phyloP scores from a whole-genome alignment of 108 stramenopile species.

The Pseudonitzschia delicatissima region DNA sequence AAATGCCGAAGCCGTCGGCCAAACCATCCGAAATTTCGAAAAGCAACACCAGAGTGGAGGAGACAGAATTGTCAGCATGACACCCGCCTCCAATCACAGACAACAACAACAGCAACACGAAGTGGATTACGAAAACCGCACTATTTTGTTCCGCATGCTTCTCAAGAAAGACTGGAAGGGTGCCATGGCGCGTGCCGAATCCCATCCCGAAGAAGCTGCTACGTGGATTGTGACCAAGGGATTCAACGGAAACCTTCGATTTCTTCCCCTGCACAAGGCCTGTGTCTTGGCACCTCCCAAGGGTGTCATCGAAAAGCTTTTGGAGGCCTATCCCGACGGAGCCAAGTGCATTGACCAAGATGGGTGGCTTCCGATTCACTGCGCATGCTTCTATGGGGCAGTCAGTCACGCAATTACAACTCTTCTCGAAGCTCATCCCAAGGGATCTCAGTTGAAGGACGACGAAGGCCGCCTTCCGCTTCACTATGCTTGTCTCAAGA shows the following conservation, averaged over 20 bases:
- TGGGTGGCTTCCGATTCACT: conserved; percentile 87
- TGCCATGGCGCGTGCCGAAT: conserved; percentile 50
- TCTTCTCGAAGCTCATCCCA: conserved; percentile 54
- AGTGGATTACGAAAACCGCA: conserved; percentile 88
- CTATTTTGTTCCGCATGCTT: conserved; percentile 74
- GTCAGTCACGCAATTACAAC: conserved; percentile 47
- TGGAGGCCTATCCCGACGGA: conserved; percentile 67
- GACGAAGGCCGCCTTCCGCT: conserved; percentile 84
- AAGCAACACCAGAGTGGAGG: conserved; percentile 16
- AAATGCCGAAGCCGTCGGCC: conserved; percentile 78
- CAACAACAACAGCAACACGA: conserved; percentile 28
- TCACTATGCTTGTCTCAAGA: conserved; percentile 82
- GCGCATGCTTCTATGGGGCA: conserved; percentile 87
- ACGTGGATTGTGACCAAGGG: conserved; percentile 92
- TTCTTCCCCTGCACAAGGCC: conserved; percentile 87
- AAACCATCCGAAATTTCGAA: conserved; percentile 59
- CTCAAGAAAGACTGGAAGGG: conserved; percentile 87
- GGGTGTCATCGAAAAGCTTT: conserved; percentile 46
- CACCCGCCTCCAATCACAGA: not conserved
- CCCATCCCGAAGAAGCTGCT: conserved; percentile 69
- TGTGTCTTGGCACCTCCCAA: conserved; percentile 80
- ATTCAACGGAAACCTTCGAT: conserved; percentile 87
- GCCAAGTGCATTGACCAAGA: conserved; percentile 73
- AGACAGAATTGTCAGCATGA: conserved; percentile 1
- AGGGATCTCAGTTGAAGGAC: conserved; percentile 73